Conservation (phyloP, 306 rosid genomes). For the Biancaea sappan region DNA sequence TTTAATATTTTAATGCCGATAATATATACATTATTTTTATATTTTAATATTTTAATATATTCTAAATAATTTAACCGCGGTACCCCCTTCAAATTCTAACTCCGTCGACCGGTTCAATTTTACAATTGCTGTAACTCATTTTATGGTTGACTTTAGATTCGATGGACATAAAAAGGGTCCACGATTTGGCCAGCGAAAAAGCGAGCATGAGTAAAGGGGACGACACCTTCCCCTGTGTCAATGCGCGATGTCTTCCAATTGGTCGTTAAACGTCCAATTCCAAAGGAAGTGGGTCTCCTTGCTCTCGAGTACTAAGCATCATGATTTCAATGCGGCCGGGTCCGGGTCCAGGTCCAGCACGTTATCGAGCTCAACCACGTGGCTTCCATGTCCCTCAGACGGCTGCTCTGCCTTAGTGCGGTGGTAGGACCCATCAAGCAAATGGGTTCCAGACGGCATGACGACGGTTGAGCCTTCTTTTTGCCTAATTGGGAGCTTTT, state of each 20-base stretch:
- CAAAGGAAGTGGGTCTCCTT: neutral
- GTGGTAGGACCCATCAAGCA: slow-evolving; percentile 15
- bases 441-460: slow-evolving; percentile 18
- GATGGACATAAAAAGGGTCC: neutral
- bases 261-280: slow-evolving; percentile 20
- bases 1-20: too few relatives aligned
- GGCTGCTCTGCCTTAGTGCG: too few relatives aligned
- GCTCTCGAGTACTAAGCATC: neutral
- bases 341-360: neutral
- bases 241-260: slow-evolving; percentile 22
- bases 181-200: neutral
- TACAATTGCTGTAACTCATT: too few relatives aligned
- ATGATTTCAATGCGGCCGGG: neutral
- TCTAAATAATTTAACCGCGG: too few relatives aligned
- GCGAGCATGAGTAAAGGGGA: neutral
- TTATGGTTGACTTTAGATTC: too few relatives aligned
- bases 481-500: neutral
- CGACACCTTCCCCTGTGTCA: neutral
- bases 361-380: slow-evolving; percentile 30
- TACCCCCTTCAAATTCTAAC: too few relatives aligned
- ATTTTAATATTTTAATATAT: too few relatives aligned
- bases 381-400: neutral
- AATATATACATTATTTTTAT: too few relatives aligned
- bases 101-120: too few relatives aligned
- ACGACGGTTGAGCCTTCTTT: too few relatives aligned